phyloP scores from a whole-genome alignment of 2,329 filamentous ascomycete genomes.

The Pseudogymnoascus sp. region DNA sequence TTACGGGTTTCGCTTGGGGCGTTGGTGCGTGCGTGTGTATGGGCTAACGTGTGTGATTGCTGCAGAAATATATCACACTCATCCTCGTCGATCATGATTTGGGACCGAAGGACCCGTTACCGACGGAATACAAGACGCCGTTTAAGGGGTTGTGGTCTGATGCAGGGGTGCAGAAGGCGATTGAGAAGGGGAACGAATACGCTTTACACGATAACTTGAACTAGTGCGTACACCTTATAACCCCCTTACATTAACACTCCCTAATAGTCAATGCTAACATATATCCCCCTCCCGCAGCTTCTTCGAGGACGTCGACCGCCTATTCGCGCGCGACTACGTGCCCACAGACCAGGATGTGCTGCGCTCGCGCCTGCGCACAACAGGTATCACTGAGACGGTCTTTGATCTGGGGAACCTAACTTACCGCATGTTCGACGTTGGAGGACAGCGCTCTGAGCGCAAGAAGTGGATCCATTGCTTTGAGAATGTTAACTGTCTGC shows the following conservation, averaged over 20 bases:
- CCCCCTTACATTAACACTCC: background rate
- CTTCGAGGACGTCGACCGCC: conserved; percentile 68
- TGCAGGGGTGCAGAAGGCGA: conserved; percentile 75
- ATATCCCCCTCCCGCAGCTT: conserved; percentile 52
- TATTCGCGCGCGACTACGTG: conserved; percentile 72
- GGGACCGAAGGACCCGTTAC: conserved; percentile 72
- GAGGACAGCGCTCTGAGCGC: conserved; percentile 66
- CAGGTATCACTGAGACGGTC: conserved; percentile 90
- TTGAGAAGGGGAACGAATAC: conserved; percentile 91
- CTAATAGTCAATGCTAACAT: background rate
- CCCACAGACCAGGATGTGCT: conserved; percentile 93
- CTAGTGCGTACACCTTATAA: conserved; percentile 58
- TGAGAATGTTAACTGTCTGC: conserved; percentile 81
- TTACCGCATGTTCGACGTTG: conserved; percentile 85
- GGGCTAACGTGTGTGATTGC: conserved; percentile 9
- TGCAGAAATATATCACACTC: conserved; percentile 68
- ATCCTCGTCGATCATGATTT: conserved; percentile 78
- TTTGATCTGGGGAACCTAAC: conserved; percentile 89
- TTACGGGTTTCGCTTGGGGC: conserved; percentile 13
- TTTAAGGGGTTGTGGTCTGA: conserved; percentile 83
- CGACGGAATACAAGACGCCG: conserved; percentile 68
- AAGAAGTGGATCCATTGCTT: conserved; percentile 80
- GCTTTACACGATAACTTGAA: conserved; percentile 90
- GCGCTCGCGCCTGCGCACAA: conserved; percentile 82
- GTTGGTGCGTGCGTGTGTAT: background rate